Evolutionary conservation across 352 stramenopile genomes (phyloP).

Genomic region (Phytophthora quininea): DNA sequence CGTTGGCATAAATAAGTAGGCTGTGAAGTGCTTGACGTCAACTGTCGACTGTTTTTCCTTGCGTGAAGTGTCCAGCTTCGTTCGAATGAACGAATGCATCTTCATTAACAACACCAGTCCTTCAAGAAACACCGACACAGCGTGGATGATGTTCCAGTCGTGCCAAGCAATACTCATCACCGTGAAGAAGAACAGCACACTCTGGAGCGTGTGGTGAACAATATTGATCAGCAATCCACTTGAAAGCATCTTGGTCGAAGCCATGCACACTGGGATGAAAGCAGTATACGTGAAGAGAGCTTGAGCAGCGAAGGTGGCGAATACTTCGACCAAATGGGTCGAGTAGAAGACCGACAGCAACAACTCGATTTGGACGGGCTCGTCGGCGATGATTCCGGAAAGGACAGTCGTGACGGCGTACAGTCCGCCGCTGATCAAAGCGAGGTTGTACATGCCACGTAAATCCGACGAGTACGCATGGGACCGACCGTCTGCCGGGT

Average conservation of each 20-base stretch:
- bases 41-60: slow-evolving; percentile 17
- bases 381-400: slow-evolving; percentile 42
- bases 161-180: slow-evolving; percentile 54
- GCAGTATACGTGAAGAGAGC: slow-evolving; percentile 60
- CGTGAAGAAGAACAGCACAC: slow-evolving; percentile 61
- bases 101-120: slow-evolving; percentile 73
- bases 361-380: slow-evolving; percentile 45
- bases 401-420: slow-evolving; percentile 56
- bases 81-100: slow-evolving; percentile 77
- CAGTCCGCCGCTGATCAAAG: slow-evolving; percentile 53
- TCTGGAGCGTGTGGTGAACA: slow-evolving; percentile 62
- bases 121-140: slow-evolving; percentile 65
- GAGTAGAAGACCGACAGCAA: slow-evolving; percentile 64
- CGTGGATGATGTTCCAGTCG: slow-evolving; percentile 70
- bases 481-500: slow-evolving; percentile 56
- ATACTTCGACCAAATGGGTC: slow-evolving; percentile 59
- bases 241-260: slow-evolving; percentile 29
- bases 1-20: slow-evolving; percentile 79
- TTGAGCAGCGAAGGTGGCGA: slow-evolving; percentile 58
- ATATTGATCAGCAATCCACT: slow-evolving; percentile 46
- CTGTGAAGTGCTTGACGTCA: slow-evolving; percentile 47
- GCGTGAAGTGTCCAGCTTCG: slow-evolving; percentile 55
- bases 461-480: slow-evolving; percentile 65
- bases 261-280: slow-evolving; percentile 62
- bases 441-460: slow-evolving; percentile 67